Percentiles rank a stretch among this genome's conserved stretches.
Evolutionary conservation across 78 protist species (phyloP).

Genomic region (Speleostelium caveatum): DNA sequence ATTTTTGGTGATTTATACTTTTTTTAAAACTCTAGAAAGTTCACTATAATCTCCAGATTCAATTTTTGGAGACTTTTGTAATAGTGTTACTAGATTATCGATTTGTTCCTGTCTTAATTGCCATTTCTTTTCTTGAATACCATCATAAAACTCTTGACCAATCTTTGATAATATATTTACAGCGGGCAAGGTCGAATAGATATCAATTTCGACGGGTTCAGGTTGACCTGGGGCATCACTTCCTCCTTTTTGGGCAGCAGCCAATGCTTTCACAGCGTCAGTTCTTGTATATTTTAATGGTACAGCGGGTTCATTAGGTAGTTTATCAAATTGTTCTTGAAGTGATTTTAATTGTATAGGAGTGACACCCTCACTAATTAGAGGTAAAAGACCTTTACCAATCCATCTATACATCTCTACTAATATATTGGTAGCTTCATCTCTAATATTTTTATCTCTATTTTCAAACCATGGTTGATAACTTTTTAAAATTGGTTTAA

Average conservation of each 20-base stretch:
- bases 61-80: slow-evolving; percentile 35
- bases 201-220: slow-evolving; percentile 56
- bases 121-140: slow-evolving; percentile 57
- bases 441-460: slow-evolving; percentile 72
- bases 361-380: slow-evolving; percentile 23
- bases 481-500: slow-evolving; percentile 43
- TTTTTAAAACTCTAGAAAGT: slow-evolving; percentile 43
- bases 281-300: slow-evolving; percentile 65
- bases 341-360: slow-evolving; percentile 38
- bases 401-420: slow-evolving; percentile 80
- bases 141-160: slow-evolving; percentile 42
- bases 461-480: slow-evolving; percentile 77
- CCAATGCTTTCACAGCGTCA: slow-evolving; percentile 57
- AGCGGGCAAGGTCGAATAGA: slow-evolving; percentile 38
- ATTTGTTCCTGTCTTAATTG: slow-evolving; percentile 51
- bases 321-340: slow-evolving; percentile 54
- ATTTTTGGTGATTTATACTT: background rate
- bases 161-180: slow-evolving; percentile 59
- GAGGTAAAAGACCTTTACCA: slow-evolving; percentile 13
- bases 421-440: slow-evolving; percentile 40
- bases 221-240: background rate
- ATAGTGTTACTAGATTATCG: slow-evolving; percentile 13
- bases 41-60: slow-evolving; percentile 54
- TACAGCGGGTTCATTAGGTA: slow-evolving; percentile 60
- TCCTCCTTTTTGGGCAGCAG: slow-evolving; percentile 6